These are phyloP conservation scores for Cystofilobasidium bisporidii DNA, from an alignment of 768 basidiomycete species.

Conservation along the genomic window DNA sequence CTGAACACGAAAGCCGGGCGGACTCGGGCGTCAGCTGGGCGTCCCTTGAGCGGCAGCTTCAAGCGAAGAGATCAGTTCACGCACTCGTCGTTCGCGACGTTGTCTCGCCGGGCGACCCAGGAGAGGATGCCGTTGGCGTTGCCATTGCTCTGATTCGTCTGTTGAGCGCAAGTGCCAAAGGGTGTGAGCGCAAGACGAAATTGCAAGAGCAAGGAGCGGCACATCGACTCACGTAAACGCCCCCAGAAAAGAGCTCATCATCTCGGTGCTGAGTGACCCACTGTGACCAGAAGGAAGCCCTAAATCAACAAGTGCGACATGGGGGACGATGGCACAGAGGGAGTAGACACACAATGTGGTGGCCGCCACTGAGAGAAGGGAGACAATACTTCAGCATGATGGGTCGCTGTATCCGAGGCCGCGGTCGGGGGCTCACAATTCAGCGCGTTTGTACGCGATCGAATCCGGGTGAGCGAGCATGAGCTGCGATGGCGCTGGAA, in stretches of 20 bases:
- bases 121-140: constrained; percentile 31
- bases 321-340: too few species aligned
- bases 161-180: neutral
- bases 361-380: too few species aligned
- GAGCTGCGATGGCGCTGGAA: constrained; percentile 33
- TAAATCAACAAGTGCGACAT: too few species aligned
- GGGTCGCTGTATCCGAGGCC: too few species aligned
- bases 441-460: too few species aligned
- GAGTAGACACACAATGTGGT: too few species aligned
- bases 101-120: constrained; percentile 34
- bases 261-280: neutral
- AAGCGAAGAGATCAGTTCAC: neutral
- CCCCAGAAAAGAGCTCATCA: constrained; percentile 3
- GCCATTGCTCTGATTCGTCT: constrained; percentile 35
- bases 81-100: constrained; percentile 21
- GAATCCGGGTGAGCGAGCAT: constrained; percentile 30
- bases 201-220: neutral
- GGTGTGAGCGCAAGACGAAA: neutral
- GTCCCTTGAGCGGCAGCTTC: neutral
- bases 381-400: too few species aligned
- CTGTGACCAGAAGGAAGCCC: too few species aligned
- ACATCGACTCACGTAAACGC: neutral
- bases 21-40: too few species aligned
- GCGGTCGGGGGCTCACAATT: too few species aligned
- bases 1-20: constrained; percentile 15